Conservation (phyloP, 1,139 yeast genomes). For the Pichia sp. region DNA sequence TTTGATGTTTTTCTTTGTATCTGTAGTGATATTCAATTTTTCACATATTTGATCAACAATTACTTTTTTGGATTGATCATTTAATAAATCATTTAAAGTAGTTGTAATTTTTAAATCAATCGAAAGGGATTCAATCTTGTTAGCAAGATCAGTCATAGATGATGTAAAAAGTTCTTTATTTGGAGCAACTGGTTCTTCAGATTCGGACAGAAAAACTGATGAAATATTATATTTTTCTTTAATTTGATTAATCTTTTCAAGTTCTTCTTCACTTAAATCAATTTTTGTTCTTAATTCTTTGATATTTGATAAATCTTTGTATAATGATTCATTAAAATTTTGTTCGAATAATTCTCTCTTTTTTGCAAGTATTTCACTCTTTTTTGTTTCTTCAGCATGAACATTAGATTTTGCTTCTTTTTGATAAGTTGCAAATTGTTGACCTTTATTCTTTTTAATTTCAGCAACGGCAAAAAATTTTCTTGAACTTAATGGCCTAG, state of each 20-base stretch:
- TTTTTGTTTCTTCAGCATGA: constrained; percentile 51
- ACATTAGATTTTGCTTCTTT: constrained; percentile 65
- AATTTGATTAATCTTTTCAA: constrained; percentile 34
- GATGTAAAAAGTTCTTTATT: constrained; percentile 25
- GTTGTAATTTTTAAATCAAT: constrained; percentile 19
- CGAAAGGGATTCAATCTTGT: constrained; percentile 21
- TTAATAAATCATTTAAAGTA: constrained; percentile 16
- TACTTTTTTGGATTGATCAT: constrained; percentile 16
- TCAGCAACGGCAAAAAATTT: constrained; percentile 94
- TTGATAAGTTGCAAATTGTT: constrained; percentile 79
- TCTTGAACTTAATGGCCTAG: constrained; percentile 76
- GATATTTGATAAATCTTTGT: constrained; percentile 45
- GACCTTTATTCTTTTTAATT: constrained; percentile 83
- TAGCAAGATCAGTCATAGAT: constrained; percentile 20
- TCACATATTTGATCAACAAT: constrained; percentile 13
- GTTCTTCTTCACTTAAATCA: constrained; percentile 36
- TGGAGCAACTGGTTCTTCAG: constrained; percentile 13
- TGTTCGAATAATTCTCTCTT: constrained; percentile 38
- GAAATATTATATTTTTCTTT: constrained; percentile 32
- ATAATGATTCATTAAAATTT: constrained; percentile 32
- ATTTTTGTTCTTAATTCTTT: constrained; percentile 37
- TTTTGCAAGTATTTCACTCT: constrained; percentile 43
- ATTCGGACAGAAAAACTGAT: constrained; percentile 27
- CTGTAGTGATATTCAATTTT: constrained; percentile 21
- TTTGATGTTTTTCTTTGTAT: constrained; percentile 40